Conservation (phyloP, 371 early-diverging fungal species). For the Mortierella sp. region DNA sequence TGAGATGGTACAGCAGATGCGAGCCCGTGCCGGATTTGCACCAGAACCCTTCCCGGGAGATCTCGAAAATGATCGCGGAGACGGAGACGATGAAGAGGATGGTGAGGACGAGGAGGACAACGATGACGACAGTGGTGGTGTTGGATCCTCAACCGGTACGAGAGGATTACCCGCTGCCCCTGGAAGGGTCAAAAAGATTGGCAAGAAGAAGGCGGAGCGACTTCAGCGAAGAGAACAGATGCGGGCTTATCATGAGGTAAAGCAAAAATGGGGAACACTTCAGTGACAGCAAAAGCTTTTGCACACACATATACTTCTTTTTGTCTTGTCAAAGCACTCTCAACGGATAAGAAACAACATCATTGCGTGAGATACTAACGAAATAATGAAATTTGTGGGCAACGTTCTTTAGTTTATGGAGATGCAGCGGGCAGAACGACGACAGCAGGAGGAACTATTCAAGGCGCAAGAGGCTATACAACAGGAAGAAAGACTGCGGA, state of each 20-base stretch:
- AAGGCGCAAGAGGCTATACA: conserved; percentile 27
- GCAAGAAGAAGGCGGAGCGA: conserved; percentile 67
- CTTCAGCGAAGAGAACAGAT: conserved; percentile 64
- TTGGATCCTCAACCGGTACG: conserved; percentile 58
- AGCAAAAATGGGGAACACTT: no score
- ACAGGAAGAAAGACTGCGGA: conserved; percentile 41
- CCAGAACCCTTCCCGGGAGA: conserved; percentile 54
- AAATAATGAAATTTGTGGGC: not conserved
- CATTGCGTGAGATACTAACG: no score
- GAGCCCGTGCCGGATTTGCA: conserved; percentile 47
- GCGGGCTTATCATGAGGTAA: conserved; percentile 66
- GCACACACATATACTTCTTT: no score
- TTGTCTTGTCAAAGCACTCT: no score
- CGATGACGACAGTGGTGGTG: conserved; percentile 54
- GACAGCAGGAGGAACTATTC: conserved; percentile 52
- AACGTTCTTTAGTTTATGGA: conserved; percentile 32
- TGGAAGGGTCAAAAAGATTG: conserved; percentile 59
- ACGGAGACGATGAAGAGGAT: conserved; percentile 15
- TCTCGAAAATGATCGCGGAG: conserved; percentile 7
- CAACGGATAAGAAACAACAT: no score
- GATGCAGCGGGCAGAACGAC: conserved; percentile 43
- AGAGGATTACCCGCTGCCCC: conserved; percentile 18
- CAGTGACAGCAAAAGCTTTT: no score
- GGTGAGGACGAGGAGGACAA: conserved; percentile 24
- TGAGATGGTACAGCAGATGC: conserved; percentile 55